Base-by-base conservation (phyloP, 2,329 filamentous ascomycete genomes). In the Trichoderma koningii region DNA sequence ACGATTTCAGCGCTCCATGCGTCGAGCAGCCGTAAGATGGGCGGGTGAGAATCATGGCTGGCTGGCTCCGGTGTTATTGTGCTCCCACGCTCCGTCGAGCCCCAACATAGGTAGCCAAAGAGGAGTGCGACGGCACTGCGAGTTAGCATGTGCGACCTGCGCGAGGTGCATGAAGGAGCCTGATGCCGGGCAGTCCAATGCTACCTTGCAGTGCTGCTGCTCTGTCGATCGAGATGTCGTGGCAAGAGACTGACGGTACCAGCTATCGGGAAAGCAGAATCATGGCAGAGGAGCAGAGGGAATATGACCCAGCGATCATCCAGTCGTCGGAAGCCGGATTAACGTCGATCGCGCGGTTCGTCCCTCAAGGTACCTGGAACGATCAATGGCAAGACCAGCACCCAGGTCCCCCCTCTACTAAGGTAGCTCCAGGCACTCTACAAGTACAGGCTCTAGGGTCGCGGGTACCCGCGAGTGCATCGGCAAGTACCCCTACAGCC, bases 221-320 rank as follows among this genome's bases (percentile, higher is more conserved):
- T 38, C 34, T 51, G 56, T 60, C 56, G 56, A 51, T 60, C 47
- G 45, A 30, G 56, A 60, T 19, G 56, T 28, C 45, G 38, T 50
- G 34, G 30, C n/a, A 45, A 34, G 15, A 42, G 5, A 38, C 38
- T 17, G 12, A 51, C 34, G 12, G 34, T 38, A 23, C 21, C 21
- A 12, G 34, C 34, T 38, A 12, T 2, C 34, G 34, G 34, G 15
- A 21, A 21, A 26, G 26, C 19, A 55, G 21, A 55, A 7, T 2
- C 3, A 12, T 12, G 19, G 34, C 34, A 38, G 34, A 38, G 34
- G 10, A 23, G 21, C 21, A 23, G 21, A 23, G 21, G 12, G 10
- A 14, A 10, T 5, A 38, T 38, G 34, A 38, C 10, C 9, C 14
- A 38, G 34, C 34, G 34, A 38, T 38, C 12, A 38, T 38, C 34